phyloP scores from a whole-genome alignment of 2,329 filamentous ascomycete species.

The Pseudocercospora macadamiae region DNA sequence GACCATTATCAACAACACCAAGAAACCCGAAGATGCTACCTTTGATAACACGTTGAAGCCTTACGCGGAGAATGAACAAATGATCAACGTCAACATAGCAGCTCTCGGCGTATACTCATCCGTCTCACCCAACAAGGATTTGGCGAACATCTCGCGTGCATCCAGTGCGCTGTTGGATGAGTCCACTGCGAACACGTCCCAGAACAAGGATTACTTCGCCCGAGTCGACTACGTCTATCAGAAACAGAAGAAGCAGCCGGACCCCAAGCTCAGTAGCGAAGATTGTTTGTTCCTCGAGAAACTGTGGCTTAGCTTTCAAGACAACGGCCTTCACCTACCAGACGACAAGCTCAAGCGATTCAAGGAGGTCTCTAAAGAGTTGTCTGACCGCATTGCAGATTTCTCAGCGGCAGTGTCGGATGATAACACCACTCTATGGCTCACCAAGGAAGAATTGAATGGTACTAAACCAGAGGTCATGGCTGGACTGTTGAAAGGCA shows the following conservation, averaged over 20 bases:
- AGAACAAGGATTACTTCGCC: slow-evolving; percentile 76
- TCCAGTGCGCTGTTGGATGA: slow-evolving; percentile 56
- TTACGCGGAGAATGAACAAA: slow-evolving; percentile 63
- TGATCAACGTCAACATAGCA: slow-evolving; percentile 48
- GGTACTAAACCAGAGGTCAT: slow-evolving; percentile 74
- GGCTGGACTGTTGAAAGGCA: slow-evolving; percentile 67
- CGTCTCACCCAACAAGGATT: slow-evolving; percentile 46
- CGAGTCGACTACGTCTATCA: slow-evolving; percentile 53
- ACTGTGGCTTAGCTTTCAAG: slow-evolving; percentile 72
- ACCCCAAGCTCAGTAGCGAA: slow-evolving; percentile 65
- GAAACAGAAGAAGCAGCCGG: slow-evolving; percentile 40
- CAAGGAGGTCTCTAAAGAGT: slow-evolving; percentile 78
- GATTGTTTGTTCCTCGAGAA: slow-evolving; percentile 70
- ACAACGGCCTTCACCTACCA: slow-evolving; percentile 71
- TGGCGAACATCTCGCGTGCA: slow-evolving; percentile 49
- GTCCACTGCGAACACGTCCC: slow-evolving; percentile 71
- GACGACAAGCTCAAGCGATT: slow-evolving; percentile 67
- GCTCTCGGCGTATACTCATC: slow-evolving; percentile 55
- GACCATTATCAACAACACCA: slow-evolving; percentile 60
- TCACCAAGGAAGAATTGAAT: slow-evolving; percentile 70
- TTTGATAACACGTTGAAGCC: slow-evolving; percentile 64
- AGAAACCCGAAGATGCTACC: slow-evolving; percentile 56
- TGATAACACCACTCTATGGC: slow-evolving; percentile 76
- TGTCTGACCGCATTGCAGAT: slow-evolving; percentile 70
- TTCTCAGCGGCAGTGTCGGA: slow-evolving; percentile 78